Percentiles rank a stretch among this genome's conserved stretches.
These are phyloP conservation scores for Candida adriatica DNA, from an alignment of 805 yeast genomes.

Conservation along the genomic window DNA sequence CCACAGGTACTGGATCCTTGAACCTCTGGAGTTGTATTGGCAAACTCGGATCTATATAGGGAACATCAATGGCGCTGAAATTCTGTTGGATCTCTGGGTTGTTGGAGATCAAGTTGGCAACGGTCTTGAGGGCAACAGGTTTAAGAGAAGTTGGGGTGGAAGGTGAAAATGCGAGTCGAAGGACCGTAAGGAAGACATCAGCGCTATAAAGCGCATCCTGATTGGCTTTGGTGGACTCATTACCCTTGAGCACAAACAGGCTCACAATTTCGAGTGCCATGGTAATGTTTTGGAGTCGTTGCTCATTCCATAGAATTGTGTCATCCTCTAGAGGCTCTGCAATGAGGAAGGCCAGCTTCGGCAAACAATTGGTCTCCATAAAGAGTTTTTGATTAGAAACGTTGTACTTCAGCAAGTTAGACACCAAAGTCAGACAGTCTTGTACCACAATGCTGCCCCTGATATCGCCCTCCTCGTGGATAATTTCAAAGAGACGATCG, in stretches of 20 bases:
- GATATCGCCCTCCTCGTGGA: conserved; percentile 82
- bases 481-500: conserved; percentile 71
- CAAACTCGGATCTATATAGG: conserved; percentile 73
- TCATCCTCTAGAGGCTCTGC: conserved; percentile 47
- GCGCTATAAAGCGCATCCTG: conserved; percentile 56
- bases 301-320: conserved; percentile 67
- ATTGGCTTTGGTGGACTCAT: conserved; percentile 50
- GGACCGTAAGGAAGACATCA: conserved; percentile 56
- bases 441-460: conserved; percentile 87
- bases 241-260: conserved; percentile 66
- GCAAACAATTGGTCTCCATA: conserved; percentile 75
- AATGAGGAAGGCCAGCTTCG: conserved; percentile 54
- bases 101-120: conserved; percentile 68
- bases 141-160: conserved; percentile 61
- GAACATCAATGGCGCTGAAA: conserved; percentile 83
- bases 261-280: conserved; percentile 67
- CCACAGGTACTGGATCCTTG: conserved; percentile 52
- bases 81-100: conserved; percentile 62
- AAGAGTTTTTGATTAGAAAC: conserved; percentile 87
- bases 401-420: conserved; percentile 70
- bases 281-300: conserved; percentile 57
- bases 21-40: conserved; percentile 28
- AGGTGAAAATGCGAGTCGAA: conserved; percentile 65
- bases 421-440: conserved; percentile 74
- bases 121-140: conserved; percentile 60